phyloP scores from a whole-genome alignment of 1,284 basidiomycete genomes.

The Retiboletus flavoniger region DNA sequence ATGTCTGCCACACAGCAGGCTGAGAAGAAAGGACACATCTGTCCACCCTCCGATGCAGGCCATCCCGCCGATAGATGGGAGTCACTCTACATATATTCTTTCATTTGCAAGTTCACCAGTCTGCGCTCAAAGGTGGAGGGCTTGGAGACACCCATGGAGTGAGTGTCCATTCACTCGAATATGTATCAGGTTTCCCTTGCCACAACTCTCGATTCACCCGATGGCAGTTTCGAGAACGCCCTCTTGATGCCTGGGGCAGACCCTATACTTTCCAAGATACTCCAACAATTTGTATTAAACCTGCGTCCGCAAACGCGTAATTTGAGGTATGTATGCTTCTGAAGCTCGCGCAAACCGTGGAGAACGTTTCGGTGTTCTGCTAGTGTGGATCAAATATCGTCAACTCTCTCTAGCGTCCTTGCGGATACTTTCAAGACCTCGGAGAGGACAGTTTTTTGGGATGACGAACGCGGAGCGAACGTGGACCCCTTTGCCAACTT shows the following conservation, averaged over 20 bases:
- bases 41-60: constrained; percentile 67
- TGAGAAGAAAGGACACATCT: constrained; percentile 65
- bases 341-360: constrained; percentile 24
- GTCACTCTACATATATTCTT: constrained; percentile 78
- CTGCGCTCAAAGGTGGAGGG: constrained; percentile 72
- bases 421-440: constrained; percentile 67
- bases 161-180: constrained; percentile 37
- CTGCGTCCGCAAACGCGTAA: constrained; percentile 82
- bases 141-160: constrained; percentile 77
- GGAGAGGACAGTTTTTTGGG: constrained; percentile 76
- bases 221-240: constrained; percentile 70
- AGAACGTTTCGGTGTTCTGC: constrained; percentile 35
- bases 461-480: constrained; percentile 62
- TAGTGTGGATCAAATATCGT: constrained; percentile 74
- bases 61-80: constrained; percentile 82
- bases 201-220: constrained; percentile 33
- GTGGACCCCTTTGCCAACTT: constrained; percentile 66
- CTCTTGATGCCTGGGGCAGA: constrained; percentile 67
- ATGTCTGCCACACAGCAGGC: constrained; percentile 39
- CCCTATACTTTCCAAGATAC: constrained; percentile 65
- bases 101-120: constrained; percentile 77
- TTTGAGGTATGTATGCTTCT: constrained; percentile 57
- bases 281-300: constrained; percentile 73
- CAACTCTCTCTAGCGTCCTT: constrained; percentile 62
- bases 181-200: constrained; percentile 14